These are phyloP conservation scores for Cyberlindnera misumaiensis DNA, from an alignment of 805 yeast genomes.

Conservation along the genomic window DNA sequence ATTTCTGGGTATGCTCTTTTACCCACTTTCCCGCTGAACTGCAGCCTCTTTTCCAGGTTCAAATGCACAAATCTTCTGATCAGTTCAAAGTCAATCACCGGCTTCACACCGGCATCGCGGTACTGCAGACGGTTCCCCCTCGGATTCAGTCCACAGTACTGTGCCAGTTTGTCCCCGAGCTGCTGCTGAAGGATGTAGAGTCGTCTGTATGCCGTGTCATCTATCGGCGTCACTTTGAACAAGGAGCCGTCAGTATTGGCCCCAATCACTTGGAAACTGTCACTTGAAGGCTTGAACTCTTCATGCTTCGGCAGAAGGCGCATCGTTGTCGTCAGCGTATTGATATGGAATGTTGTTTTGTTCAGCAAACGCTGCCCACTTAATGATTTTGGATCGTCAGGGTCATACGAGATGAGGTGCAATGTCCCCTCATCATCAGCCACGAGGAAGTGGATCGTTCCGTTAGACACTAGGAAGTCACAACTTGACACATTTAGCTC, in stretches of 20 bases:
- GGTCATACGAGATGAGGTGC: slow-evolving; percentile 80
- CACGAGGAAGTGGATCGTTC: slow-evolving; percentile 56
- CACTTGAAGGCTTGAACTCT: slow-evolving; percentile 23
- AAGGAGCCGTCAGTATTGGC: slow-evolving; percentile 76
- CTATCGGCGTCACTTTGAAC: slow-evolving; percentile 63
- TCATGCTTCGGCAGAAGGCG: slow-evolving; percentile 32
- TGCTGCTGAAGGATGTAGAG: slow-evolving; percentile 85
- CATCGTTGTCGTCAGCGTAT: slow-evolving; percentile 53
- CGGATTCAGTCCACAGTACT: slow-evolving; percentile 77
- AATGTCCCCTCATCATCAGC: slow-evolving; percentile 64
- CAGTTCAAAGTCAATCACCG: slow-evolving; percentile 58
- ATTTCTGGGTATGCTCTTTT: slow-evolving; percentile 51
- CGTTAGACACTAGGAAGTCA: slow-evolving; percentile 72
- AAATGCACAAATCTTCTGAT: slow-evolving; percentile 46
- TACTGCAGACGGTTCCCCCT: slow-evolving; percentile 33
- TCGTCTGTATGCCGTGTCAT: slow-evolving; percentile 71
- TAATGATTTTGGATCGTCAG: slow-evolving; percentile 79
- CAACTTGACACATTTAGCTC: slow-evolving; percentile 57
- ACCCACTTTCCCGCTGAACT: slow-evolving; percentile 50
- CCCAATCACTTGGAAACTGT: slow-evolving; percentile 58
- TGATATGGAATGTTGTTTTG: slow-evolving; percentile 63
- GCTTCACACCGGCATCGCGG: slow-evolving; percentile 41
- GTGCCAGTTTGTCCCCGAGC: slow-evolving; percentile 67
- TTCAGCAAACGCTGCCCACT: slow-evolving; percentile 73
- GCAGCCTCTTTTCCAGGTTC: slow-evolving; percentile 50